Base-by-base conservation (phyloP, 2,329 filamentous ascomycete genomes). In the Aureobasidium leucospermi region DNA sequence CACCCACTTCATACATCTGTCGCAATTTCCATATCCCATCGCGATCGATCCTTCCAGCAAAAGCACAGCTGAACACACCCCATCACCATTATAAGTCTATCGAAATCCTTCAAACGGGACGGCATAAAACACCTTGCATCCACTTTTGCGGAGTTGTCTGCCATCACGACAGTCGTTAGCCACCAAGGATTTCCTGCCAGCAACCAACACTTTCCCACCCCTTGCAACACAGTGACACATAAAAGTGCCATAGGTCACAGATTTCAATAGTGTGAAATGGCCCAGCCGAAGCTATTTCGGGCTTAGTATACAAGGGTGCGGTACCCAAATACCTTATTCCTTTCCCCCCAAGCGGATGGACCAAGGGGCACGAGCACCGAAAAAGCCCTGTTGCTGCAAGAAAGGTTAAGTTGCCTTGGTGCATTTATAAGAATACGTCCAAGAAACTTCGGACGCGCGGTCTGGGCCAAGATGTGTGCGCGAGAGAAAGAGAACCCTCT, bases 361-460 rank as follows among this genome's bases (percentile, higher is more conserved):
- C 11, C 15, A 13, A 41, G 15, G 38, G 38, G 6, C 6, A n/a
- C 6, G 29, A 49, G 46, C 46, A 31, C 46, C 31, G 11, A 10
- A n/a, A 6, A 13, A n/a, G 11, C 38, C 38, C 15, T 41, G 32
- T 11, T 23, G 23, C 23, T 23, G 32, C 10, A 23, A 49, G 42
- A 11, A 53, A 53, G 49, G 49, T 53, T 53, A 42, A 36, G 46
- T 49, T 49, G 8, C 31, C 23, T 29, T 53, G 49, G 49, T 53
- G 49, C 38, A 53, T 53, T 53, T 19, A 39, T 39, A 39, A 52
- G 48, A 36, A 19, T n/a, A 10, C 38, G 48, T 11, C 34, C 48
- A 23, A 16, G 34, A 29, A 8, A 8, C 19, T n/a, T 53, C 15
- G 32, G 23, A 8, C 6, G 8, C 4, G 15, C 6, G 38, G 28